Conservation (phyloP, 2,329 filamentous ascomycete genomes). For the Fusarium sublunatum region DNA sequence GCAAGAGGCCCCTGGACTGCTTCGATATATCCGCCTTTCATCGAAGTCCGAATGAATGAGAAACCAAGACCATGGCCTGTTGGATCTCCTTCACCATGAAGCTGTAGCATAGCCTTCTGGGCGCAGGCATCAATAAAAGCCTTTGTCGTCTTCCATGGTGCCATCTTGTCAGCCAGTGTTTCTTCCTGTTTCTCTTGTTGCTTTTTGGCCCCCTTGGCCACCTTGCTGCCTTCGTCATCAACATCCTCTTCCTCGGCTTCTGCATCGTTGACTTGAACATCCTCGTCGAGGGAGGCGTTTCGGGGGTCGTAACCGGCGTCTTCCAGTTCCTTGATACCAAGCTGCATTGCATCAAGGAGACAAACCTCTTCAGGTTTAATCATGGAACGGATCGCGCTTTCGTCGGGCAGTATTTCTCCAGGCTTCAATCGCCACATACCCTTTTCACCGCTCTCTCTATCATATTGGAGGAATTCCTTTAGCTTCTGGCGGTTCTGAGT, state of each 20-base stretch:
- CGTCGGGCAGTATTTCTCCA: constrained; percentile 81
- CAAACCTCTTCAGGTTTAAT: constrained; percentile 97
- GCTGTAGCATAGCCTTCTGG: constrained; percentile 94
- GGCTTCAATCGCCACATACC: constrained; percentile 82
- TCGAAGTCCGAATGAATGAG: constrained; percentile 96
- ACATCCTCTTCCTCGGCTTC: constrained; percentile 68
- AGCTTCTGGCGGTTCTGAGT: constrained; percentile 97
- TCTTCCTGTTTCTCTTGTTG: constrained; percentile 67
- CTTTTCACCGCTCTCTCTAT: constrained; percentile 77
- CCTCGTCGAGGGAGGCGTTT: constrained; percentile 71
- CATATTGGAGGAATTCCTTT: constrained; percentile 94
- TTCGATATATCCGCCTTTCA: constrained; percentile 96
- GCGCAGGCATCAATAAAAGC: constrained; percentile 95
- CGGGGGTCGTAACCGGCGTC: constrained; percentile 86
- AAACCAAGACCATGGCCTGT: constrained; percentile 94
- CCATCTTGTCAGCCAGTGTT: constrained; percentile 86
- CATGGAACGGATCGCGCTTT: constrained; percentile 83
- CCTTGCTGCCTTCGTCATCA: constrained; percentile 57
- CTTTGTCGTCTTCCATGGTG: constrained; percentile 96
- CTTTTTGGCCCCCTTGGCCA: constrained; percentile 57
- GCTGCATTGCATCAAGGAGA: constrained; percentile 94
- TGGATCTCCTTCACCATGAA: constrained; percentile 94
- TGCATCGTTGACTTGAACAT: constrained; percentile 70
- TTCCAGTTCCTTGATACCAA: constrained; percentile 88
- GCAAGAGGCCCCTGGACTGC: constrained; percentile 75